Evolutionary conservation across 495 filamentous ascomycete genomes (phyloP).

Genomic region (Aspergillus indologenus): DNA sequence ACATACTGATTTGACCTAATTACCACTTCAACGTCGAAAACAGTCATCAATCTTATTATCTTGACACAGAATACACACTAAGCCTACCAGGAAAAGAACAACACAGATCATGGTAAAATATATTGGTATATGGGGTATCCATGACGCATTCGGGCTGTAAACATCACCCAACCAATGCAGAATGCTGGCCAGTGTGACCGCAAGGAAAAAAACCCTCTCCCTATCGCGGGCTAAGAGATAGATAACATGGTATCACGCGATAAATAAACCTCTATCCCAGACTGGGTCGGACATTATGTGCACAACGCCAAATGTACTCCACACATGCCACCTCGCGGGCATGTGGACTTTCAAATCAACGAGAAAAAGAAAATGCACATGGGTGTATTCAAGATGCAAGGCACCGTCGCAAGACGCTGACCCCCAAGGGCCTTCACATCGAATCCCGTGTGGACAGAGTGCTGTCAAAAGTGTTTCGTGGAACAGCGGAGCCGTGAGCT

Average conservation of each 20-base stretch:
- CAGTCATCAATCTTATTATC: too few species aligned
- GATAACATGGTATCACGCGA: constrained; percentile 20
- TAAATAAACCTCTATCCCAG: constrained; percentile 20
- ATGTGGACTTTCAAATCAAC: background rate
- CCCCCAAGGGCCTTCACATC: background rate
- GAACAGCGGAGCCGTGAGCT: constrained; percentile 1
- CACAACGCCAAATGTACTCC: constrained; percentile 8
- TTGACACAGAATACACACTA: too few species aligned
- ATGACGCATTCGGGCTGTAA: background rate
- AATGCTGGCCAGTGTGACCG: constrained; percentile 12
- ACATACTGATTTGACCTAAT: too few species aligned
- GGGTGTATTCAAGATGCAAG: background rate
- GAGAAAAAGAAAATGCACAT: background rate
- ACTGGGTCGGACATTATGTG: constrained; percentile 7
- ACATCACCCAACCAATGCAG: background rate
- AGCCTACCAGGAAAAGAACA: background rate
- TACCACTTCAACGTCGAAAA: too few species aligned
- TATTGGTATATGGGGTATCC: background rate
- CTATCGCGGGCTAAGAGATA: constrained; percentile 2
- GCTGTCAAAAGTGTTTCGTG: background rate
- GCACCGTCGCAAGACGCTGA: background rate
- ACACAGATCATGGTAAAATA: background rate
- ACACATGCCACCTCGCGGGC: constrained; percentile 1
- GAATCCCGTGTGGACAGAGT: background rate
- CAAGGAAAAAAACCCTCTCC: background rate